Conservation (phyloP, 2,329 filamentous ascomycete species). For the Saccharata proteae region DNA sequence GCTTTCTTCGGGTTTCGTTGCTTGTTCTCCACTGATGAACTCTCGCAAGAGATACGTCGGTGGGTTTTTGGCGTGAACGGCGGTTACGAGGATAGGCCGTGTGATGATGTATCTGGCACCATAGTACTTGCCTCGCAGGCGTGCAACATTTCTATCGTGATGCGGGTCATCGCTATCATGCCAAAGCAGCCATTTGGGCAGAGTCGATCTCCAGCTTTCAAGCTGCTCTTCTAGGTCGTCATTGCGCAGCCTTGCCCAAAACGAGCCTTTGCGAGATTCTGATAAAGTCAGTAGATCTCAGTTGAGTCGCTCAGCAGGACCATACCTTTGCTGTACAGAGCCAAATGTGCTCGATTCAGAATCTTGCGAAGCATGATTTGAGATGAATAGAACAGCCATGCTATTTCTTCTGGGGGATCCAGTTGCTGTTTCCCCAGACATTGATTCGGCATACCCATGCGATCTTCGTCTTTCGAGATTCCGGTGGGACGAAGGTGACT, state of each 20-base stretch:
- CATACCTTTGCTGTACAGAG: constrained; percentile 37
- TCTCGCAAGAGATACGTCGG: constrained; percentile 17
- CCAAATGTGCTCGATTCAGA: constrained; percentile 43
- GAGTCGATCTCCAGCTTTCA: constrained; percentile 34
- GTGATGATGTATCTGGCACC: constrained; percentile 84
- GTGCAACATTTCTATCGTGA: constrained; percentile 64
- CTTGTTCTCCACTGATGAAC: too few relatives aligned
- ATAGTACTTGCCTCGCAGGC: constrained; percentile 88
- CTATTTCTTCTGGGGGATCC: constrained; percentile 21
- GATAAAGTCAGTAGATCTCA: constrained; percentile 4
- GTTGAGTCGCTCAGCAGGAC: constrained; percentile 25
- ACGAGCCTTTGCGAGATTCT: constrained; percentile 18
- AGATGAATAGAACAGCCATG: constrained; percentile 48
- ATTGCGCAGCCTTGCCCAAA: constrained; percentile 18
- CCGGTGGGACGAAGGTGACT: constrained; percentile 47
- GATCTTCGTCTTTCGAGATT: constrained; percentile 44
- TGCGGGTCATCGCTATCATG: constrained; percentile 59
- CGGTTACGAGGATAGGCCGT: constrained; percentile 58
- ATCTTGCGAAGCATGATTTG: constrained; percentile 48
- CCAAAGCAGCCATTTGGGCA: constrained; percentile 46
- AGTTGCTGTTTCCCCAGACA: constrained; percentile 12
- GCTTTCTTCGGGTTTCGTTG: constrained; percentile 8
- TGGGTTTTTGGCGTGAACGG: constrained; percentile 38
- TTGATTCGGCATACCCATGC: constrained; percentile 57
- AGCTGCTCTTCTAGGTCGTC: constrained; percentile 33